A percentile compares a stretch with the other conserved stretches of the same genome.
Evolutionary conservation across 495 filamentous ascomycete species (phyloP).

Genomic region (Penicillium subrubescens): DNA sequence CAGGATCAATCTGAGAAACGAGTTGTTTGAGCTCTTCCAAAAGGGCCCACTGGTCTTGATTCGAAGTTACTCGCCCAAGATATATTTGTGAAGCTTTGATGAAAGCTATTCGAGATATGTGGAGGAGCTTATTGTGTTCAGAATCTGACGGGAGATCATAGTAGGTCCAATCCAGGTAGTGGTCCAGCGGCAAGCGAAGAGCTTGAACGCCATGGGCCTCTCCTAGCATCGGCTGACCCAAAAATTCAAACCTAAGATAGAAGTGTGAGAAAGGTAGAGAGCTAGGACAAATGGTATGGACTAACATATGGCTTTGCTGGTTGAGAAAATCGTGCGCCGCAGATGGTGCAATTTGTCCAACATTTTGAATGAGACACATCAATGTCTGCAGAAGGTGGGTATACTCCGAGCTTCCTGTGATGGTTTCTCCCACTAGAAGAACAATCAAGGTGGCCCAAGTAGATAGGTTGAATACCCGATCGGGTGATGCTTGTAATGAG

Average conservation of each 20-base stretch:
- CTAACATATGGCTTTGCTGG: slow-evolving; percentile 23
- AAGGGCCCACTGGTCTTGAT: slow-evolving; percentile 18
- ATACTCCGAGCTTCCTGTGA: slow-evolving; percentile 27
- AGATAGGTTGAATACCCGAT: slow-evolving; percentile 19
- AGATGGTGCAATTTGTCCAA: background rate
- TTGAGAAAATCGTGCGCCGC: slow-evolving; percentile 10
- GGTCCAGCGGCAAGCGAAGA: slow-evolving; percentile 11
- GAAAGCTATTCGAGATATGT: slow-evolving; percentile 13
- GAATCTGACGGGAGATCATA: slow-evolving; percentile 19
- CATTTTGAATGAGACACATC: slow-evolving; percentile 14
- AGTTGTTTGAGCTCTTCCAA: slow-evolving; percentile 20
- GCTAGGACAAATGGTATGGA: background rate
- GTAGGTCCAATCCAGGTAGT: slow-evolving; percentile 18
- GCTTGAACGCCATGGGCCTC: slow-evolving; percentile 12
- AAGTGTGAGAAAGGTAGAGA: background rate
- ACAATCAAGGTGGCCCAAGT: slow-evolving; percentile 30
- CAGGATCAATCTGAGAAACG: slow-evolving; percentile 17
- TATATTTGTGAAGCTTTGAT: slow-evolving; percentile 26
- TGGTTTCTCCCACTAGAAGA: slow-evolving; percentile 26
- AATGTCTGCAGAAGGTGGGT: slow-evolving; percentile 21
- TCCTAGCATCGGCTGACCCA: slow-evolving; percentile 20
- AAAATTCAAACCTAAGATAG: slow-evolving; percentile 19
- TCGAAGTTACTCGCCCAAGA: slow-evolving; percentile 14
- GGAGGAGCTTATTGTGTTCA: slow-evolving; percentile 14
- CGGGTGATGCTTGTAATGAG: slow-evolving; percentile 14